A percentile compares a stretch with the other conserved stretches of the same genome.
These are phyloP conservation scores for Kurtzmaniella quercitrusa DNA, from an alignment of 1,139 yeast species.

Conservation along the genomic window DNA sequence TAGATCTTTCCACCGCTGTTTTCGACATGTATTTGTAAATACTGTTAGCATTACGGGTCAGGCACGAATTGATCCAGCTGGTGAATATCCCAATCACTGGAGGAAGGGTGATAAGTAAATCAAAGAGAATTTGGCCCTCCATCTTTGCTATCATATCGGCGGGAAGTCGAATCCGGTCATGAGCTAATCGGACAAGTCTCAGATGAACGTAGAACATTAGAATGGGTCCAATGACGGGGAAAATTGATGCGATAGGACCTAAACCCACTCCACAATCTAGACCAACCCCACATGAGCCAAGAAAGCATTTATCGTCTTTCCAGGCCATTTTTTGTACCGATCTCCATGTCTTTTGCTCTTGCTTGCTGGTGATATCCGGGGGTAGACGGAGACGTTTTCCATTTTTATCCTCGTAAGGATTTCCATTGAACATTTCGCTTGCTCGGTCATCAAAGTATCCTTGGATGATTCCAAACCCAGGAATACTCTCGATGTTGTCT, in stretches of 20 bases:
- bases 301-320: constrained; percentile 75
- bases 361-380: constrained; percentile 45
- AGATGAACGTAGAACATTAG: constrained; percentile 76
- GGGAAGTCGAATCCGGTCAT: constrained; percentile 55
- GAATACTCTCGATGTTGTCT: constrained; percentile 45
- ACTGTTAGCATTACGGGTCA: constrained; percentile 84
- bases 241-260: constrained; percentile 60
- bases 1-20: constrained; percentile 29
- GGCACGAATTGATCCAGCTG: constrained; percentile 78
- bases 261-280: constrained; percentile 75
- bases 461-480: constrained; percentile 52
- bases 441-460: constrained; percentile 64
- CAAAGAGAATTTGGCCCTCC: constrained; percentile 70
- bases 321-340: constrained; percentile 73
- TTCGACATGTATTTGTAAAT: constrained; percentile 50
- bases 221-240: constrained; percentile 81
- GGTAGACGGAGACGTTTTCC: constrained; percentile 60
- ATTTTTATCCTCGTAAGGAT: constrained; percentile 64
- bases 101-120: constrained; percentile 67
- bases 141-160: constrained; percentile 55
- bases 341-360: constrained; percentile 69
- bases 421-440: constrained; percentile 58
- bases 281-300: constrained; percentile 69
- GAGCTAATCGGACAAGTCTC: constrained; percentile 57
- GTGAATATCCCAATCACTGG: constrained; percentile 76